Conservation (phyloP, 208 protist species). For the Entamoeba histolytica region DNA sequence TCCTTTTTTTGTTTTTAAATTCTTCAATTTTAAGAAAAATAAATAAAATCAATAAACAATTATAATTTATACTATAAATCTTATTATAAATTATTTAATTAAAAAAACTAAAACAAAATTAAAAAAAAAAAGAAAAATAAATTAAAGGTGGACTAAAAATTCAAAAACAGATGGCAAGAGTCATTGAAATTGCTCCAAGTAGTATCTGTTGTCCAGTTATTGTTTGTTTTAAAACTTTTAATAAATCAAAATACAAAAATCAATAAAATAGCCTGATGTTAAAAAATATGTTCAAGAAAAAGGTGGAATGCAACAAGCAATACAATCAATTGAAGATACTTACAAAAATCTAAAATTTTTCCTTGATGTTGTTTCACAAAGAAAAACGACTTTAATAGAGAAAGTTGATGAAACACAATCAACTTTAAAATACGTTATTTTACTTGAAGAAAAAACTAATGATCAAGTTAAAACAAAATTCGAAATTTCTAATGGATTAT, state of each 20-base stretch:
- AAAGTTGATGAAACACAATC: neutral
- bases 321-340: neutral
- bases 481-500: neutral
- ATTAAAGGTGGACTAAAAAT: neutral
- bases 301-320: neutral
- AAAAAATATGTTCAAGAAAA: neutral
- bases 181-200: neutral
- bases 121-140: neutral
- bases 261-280: neutral
- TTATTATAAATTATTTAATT: no score
- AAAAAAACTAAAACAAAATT: neutral
- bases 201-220: neutral
- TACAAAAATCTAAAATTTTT: neutral
- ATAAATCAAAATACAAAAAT: neutral
- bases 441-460: neutral
- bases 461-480: neutral
- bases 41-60: no score
- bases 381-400: neutral
- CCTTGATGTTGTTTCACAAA: neutral
- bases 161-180: neutral
- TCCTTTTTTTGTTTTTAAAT: no score
- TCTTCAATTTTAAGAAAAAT: no score
- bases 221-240: neutral
- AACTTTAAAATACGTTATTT: neutral
- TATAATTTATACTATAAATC: no score